A percentile compares a stretch with the other conserved stretches of the same genome.
Evolutionary conservation across 106 monocot genomes (phyloP).

Genomic region (Dioscorea alata): DNA sequence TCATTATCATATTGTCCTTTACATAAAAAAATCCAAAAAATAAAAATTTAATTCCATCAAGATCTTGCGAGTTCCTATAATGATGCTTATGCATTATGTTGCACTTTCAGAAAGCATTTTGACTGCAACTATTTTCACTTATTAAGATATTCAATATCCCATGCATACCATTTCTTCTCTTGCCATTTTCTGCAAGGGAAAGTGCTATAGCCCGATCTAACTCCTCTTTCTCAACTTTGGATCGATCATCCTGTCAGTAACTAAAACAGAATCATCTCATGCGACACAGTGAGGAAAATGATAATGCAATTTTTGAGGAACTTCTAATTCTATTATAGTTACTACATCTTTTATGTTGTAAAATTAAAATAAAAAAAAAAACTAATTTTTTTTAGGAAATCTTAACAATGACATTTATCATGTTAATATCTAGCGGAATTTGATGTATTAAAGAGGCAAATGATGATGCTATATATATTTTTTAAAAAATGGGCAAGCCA

Average conservation of each 20-base stretch:
- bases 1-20: constrained; percentile 42
- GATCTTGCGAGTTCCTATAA: background rate
- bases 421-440: background rate
- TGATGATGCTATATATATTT: background rate
- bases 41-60: background rate
- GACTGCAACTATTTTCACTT: background rate
- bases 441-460: background rate
- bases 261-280: background rate
- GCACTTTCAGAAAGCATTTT: background rate
- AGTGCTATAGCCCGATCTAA: constrained; percentile 79
- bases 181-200: constrained; percentile 78
- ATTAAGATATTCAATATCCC: no score
- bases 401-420: background rate
- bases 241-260: constrained; percentile 53
- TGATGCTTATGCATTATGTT: background rate
- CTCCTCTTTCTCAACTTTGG: constrained; percentile 79
- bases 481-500: no score
- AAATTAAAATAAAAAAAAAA: no score
- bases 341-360: no score
- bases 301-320: no score
- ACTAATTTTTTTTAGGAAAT: no score
- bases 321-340: no score
- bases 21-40: background rate
- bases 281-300: background rate
- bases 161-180: constrained; percentile 43